Evolutionary conservation across 2,329 filamentous ascomycete genomes (phyloP), one percentile per base, ranked within the genome.

Genomic region (Talaromyces sp.): DNA sequence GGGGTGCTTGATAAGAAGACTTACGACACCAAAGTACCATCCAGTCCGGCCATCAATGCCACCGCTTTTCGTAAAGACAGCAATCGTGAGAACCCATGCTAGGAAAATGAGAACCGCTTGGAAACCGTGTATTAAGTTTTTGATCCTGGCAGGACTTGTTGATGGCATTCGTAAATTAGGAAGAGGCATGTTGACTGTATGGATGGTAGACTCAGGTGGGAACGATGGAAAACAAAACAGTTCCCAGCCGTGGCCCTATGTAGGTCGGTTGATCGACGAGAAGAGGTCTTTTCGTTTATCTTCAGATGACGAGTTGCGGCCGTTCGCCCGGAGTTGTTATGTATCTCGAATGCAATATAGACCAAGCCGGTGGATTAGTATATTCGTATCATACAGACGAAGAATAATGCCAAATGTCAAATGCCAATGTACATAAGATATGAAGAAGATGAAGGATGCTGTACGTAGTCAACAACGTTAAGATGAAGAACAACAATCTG

Each of bases 71-170:
- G 84, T 86, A 72, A 87, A 81, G 15, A 88, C 80, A 3, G 84
- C 83, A 65, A 89, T 82, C 11, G 84, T 85, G 59, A 88, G 76
- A 63, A 82, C 84, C 79, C 82, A 85, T 51, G 81, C 83, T 31
- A 88, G 74, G 74, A 88, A 88, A 68, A 88, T 84, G 67, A 86
- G 75, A 49, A 87, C 74, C 11, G 74, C 80, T 71, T 88, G 86
- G 56, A 81, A 72, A 51, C 79, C 79, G 73, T 89, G 86, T 45
- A 85, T 74, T 49, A 80, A 76, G 53, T 83, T 83, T 75, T 88
- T 89, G 70, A 80, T 81, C 72, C 84, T 82, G 69, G 85, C 84
- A 34, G 84, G 77, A 69, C 82, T 78, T 53, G 80, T 78, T 61
- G 76, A 76, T 61, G 74, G 70, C 61, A 76, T 64, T 65, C 64